Evolutionary conservation across 202 grass and related monocot species (phyloP), one percentile per base, ranked within the genome.

Genomic region (Schoenoplectus tabernaemontani): DNA sequence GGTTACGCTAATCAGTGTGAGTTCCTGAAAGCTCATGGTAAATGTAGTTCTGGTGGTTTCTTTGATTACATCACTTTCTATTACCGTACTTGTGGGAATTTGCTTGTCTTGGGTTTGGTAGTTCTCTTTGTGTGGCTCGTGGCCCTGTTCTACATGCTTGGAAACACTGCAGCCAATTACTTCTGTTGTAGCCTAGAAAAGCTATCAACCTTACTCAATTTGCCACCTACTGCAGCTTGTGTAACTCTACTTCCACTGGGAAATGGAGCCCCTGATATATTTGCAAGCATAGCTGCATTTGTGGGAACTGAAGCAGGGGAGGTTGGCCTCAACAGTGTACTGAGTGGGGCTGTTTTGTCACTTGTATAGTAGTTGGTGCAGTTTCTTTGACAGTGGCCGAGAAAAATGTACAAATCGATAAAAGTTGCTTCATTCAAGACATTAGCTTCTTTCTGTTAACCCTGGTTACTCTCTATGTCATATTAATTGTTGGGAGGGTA

Each of bases 171-270:
- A 0, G 96, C 96, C 0, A 91, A 99, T 72, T 99, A 91, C 83
- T 99, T 99, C 83, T 99, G 96, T 81, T 99, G 91, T 84, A 99
- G 92, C 74, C 83, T 99, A 0, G 96, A 99, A 87, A 99, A 99
- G 90, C 93, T 99, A 70, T 95, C 96, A 0, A 91, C 67, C 0
- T 88, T 95, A 78, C 83, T 99, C 54, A 77, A 86, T 57, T 85
- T 99, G 26, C 96, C 96, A 11, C 91, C 96, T 0, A 99, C 96
- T 0, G 88, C 95, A 69, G 91, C 96, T 2, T 91, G 96, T 9
- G 96, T 99, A 4, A 92, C 96, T 0, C 71, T 99, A 64, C 91
- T 99, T 30, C 96, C 96, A 7, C 89, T 99, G 61, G 96, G 96
- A 59, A 99, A 99, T 77, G 96, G 96, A 37, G 96, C 96, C 17